Conservation (phyloP, 331 rosid genomes). For the Malus hybrid region DNA sequence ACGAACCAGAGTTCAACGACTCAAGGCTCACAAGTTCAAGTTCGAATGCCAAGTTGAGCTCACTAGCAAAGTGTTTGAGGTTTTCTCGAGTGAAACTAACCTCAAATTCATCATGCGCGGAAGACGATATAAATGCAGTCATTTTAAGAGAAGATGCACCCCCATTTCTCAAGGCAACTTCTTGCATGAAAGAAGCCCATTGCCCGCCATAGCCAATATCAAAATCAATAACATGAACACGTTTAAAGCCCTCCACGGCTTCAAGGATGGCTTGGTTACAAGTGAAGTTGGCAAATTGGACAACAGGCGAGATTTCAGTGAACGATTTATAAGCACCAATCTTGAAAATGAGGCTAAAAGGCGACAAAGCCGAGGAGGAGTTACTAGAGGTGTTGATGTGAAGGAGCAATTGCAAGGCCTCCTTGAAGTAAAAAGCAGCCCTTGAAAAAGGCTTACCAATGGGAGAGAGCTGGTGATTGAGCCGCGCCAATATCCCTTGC, state of each 20-base stretch:
- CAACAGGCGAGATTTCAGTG: constrained; percentile 78
- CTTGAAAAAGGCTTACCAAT: constrained; percentile 85
- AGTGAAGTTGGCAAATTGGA: constrained; percentile 81
- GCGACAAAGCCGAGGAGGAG: constrained; percentile 41
- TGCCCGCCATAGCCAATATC: constrained; percentile 90
- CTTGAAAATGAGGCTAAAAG: constrained; percentile 52
- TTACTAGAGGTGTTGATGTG: constrained; percentile 27
- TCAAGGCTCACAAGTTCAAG: constrained; percentile 51
- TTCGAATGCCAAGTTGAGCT: constrained; percentile 56
- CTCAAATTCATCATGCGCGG: constrained; percentile 50
- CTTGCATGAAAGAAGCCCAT: constrained; percentile 91
- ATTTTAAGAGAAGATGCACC: constrained; percentile 57
- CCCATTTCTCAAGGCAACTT: constrained; percentile 55
- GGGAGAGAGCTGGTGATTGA: constrained; percentile 96
- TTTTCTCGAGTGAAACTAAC: constrained; percentile 68
- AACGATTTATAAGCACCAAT: constrained; percentile 83
- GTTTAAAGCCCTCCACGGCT: constrained; percentile 55
- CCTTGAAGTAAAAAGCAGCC: constrained; percentile 88
- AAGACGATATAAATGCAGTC: constrained; percentile 61
- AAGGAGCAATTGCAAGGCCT: constrained; percentile 60
- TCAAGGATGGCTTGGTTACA: constrained; percentile 82
- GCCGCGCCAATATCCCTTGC: constrained; percentile 99
- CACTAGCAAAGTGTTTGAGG: constrained; percentile 62
- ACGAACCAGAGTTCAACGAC: constrained; percentile 44
- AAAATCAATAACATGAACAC: constrained; percentile 62